These are phyloP conservation scores for Arxiozyma telluris DNA, from an alignment of 1,139 yeast genomes.

Conservation along the genomic window DNA sequence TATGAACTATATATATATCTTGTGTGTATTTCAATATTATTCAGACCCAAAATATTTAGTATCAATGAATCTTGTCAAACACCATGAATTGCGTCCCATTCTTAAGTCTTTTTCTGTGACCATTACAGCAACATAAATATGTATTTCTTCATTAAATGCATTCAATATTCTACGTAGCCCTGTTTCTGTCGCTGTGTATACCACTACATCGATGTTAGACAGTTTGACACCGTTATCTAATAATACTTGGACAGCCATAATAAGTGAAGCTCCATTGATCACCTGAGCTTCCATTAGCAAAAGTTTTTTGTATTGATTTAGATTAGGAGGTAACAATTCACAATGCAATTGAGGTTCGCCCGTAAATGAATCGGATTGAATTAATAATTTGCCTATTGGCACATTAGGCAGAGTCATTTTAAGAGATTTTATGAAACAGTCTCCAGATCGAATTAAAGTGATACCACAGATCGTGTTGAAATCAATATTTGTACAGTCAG, in stretches of 20 bases:
- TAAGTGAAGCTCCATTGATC: slow-evolving; percentile 86
- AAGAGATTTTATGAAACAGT: slow-evolving; percentile 74
- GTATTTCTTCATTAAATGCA: slow-evolving; percentile 59
- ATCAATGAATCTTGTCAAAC: slow-evolving; percentile 66
- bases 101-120: slow-evolving; percentile 33
- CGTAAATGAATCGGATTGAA: slow-evolving; percentile 78
- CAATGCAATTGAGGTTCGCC: slow-evolving; percentile 92
- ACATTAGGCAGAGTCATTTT: slow-evolving; percentile 70
- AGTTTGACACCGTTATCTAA: slow-evolving; percentile 69
- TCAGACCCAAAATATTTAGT: slow-evolving; percentile 60
- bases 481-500: slow-evolving; percentile 36
- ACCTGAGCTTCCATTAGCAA: slow-evolving; percentile 79
- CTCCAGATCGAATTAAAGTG: slow-evolving; percentile 82
- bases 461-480: slow-evolving; percentile 56
- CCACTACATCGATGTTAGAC: slow-evolving; percentile 56
- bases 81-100: slow-evolving; percentile 34
- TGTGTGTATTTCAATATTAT: neutral
- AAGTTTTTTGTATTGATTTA: slow-evolving; percentile 38
- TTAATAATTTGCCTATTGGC: slow-evolving; percentile 69
- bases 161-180: slow-evolving; percentile 68
- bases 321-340: slow-evolving; percentile 45
- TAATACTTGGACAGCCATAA: slow-evolving; percentile 87
- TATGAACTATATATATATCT: neutral
- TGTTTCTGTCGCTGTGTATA: slow-evolving; percentile 69
- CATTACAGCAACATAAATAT: slow-evolving; percentile 61